Evolutionary conservation across 192 early-diverging fungal genomes (phyloP), one percentile per base, ranked within the genome.

Genomic region (Cetraspora pellucida): DNA sequence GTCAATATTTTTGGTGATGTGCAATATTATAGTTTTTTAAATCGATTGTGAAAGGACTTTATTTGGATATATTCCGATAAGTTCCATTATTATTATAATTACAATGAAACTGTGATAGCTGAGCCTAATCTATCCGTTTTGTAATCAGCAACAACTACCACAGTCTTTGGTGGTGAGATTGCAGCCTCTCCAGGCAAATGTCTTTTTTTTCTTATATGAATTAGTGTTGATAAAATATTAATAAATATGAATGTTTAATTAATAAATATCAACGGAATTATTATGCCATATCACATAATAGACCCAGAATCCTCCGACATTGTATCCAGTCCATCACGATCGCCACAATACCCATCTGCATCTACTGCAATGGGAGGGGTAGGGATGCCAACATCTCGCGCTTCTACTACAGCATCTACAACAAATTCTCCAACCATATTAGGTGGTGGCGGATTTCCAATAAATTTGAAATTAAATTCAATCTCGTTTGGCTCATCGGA

Each of bases 401-500:
- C 23, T 61, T 21, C 59, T 61, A 25, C 23, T 23, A 14, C 23
- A 28, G n/a, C 59, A 28, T 21, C 59, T 5, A 65, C 30, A 72
- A 80, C 58, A 73, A 49, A 17, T 78, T 80, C 71, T 73, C 63
- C n/a, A 44, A 65, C 28, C 37, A n/a, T 30, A 65, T 37, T 54
- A 54, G 50, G 50, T 19, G 50, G 9, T 4, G 50, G 50, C 19
- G 72, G 72, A 23, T 83, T 77, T 37, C 82, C 82, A 21, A 47
- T 83, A 17, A 74, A 76, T n/a, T 77, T 83, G 13, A 78, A 75
- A 23, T 79, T 80, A 28, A 81, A 75, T 47, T 83, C 82, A 4
- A 81, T 83, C 19, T 74, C 75, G 31, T 83, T 83, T 67, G 82
- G 82, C 21, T 78, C 80, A 0, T 37, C 37, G 7, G 37, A 7